Evolutionary conservation across 2,329 filamentous ascomycete genomes (phyloP), one percentile per base, ranked within the genome.

Genomic region (Calonectria henricotiae): DNA sequence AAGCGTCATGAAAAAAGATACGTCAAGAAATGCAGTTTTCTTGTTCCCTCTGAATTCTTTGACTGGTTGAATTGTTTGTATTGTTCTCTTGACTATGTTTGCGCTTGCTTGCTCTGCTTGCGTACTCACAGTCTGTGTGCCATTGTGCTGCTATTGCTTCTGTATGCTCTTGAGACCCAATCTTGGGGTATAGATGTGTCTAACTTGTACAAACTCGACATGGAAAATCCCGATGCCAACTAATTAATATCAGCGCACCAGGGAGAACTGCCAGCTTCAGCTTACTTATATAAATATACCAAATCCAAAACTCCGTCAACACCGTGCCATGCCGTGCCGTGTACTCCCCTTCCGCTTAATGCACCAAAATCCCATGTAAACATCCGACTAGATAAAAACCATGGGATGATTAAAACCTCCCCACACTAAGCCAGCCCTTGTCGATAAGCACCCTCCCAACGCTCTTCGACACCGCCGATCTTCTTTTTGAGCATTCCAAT

Each of bases 401-500:
- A 32, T 44, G 55, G 23, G n/a, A n/a, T n/a, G 55, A 61, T 49
- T 44, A 54, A 66, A 27, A 49, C 60, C 20, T 11, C 11, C 35
- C 58, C 39, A 41, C 32, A 54, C 65, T 64, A 80, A 20, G 68
- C 67, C 13, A 75, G 44, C 7, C 79, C 80, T 43, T 81, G 76
- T 8, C 80, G 78, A 68, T 89, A 90, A 0, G 89, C 77, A 2
- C 85, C 87, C 71, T 89, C 85, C 87, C 87, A 90, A 37, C 84
- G 80, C 67, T 86, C 81, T 72, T 96, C 93, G 5, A 96, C 86
- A 20, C 88, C 88, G 1, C 86, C 87, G 6, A 96, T 87, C 76
- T 91, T 89, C n/a, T 85, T 85, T 74, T 87, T 91, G 13, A 94
- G 83, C 32, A 85, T 86, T 71, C 91, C 89, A 73, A 97, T 96